Evolutionary conservation across 805 yeast genomes (phyloP).

Genomic region (Suhomyces faveliae): DNA sequence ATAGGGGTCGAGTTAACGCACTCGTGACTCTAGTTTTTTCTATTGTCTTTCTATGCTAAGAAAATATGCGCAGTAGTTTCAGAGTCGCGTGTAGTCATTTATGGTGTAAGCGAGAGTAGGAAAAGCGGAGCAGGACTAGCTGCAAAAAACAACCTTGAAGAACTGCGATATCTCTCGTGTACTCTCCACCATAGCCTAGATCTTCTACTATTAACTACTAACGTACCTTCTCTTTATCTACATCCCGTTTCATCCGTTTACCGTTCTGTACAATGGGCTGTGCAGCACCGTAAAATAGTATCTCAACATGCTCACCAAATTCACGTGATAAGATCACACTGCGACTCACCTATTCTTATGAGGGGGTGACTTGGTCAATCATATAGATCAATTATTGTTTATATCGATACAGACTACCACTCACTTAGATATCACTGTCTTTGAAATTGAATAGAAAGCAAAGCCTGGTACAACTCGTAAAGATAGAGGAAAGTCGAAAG

Average conservation of each 20-base stretch:
- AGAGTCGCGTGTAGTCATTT: too few species aligned
- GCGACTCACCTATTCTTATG: not conserved
- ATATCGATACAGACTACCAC: not conserved
- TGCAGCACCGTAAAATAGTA: not conserved
- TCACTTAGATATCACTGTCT: not conserved
- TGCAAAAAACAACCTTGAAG: too few species aligned
- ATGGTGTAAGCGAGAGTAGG: not conserved
- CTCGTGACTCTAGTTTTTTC: not conserved
- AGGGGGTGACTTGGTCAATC: slow-evolving; percentile 1
- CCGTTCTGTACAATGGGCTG: not conserved
- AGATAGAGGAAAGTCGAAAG: not conserved
- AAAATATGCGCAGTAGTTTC: not conserved
- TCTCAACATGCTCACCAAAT: not conserved
- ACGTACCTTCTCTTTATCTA: not conserved
- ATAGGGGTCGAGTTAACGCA: not conserved
- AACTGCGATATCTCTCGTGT: not conserved
- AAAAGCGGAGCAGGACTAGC: not conserved
- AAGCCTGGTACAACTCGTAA: not conserved
- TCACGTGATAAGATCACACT: not conserved
- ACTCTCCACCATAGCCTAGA: not conserved
- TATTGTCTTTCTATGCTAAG: not conserved
- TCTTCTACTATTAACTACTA: not conserved
- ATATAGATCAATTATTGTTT: not conserved
- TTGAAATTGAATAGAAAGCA: not conserved
- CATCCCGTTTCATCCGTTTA: not conserved